Evolutionary conservation across 805 yeast species (phyloP), one percentile per base, ranked within the genome.

Genomic region (Jamesozyma piceae): DNA sequence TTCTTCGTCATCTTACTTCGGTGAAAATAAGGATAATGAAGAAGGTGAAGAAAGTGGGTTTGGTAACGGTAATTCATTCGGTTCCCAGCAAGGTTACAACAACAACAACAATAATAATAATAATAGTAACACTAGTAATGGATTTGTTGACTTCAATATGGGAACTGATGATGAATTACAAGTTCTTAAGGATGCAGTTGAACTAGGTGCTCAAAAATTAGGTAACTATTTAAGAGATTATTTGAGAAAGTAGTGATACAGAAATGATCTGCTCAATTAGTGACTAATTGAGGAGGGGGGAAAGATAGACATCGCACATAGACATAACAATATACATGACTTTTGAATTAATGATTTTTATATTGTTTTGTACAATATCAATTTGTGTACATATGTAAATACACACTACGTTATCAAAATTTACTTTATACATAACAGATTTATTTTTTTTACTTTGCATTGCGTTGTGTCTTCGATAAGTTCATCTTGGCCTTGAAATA

Each of bases 1-100:
- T 51, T 90, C 97, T 1, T 88, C 97, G 2, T 75, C 89, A 29
- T 79, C 92, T 9, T 92, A 92, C 65, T 92, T 89, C 54, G 97
- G 97, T 35, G 90, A 86, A 58, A 85, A 78, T 24, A 81, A 83
- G 49, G 67, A 61, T n/a, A 67, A 60, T 19, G 65, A 60, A 19
- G 66, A 55, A 13, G 49, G 43, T 21, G 44, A 43, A 11, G 32
- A 43, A 13, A 32, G 34, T 9, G 38, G 38, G 20, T 26, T 29
- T n/a, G 52, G 43, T 50, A 43, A 57, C 5, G 35, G 43, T 35
- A 35, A 37, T 38, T 8, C 27, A 10, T 21, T n/a, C 17, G 28
- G 29, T 21, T 19, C 17, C 15, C 33, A 27, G n/a, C 48, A 35
- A 37, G 58, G 56, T 28, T 49, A 49, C 42, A 51, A 43, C 42